Base-by-base conservation (phyloP, 1,139 yeast species). In the Taphrina wiesneri region DNA sequence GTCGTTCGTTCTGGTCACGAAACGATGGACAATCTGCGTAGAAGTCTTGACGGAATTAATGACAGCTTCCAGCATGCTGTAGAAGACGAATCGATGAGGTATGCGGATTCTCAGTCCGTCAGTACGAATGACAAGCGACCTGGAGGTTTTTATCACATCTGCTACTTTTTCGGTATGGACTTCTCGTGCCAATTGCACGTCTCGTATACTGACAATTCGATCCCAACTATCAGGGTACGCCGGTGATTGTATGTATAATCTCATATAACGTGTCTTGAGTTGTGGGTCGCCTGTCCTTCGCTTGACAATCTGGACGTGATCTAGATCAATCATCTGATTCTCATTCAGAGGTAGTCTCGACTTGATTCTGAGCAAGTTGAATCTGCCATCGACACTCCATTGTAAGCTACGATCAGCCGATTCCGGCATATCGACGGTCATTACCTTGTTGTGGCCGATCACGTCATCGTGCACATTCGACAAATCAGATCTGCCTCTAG, bases 61-160 rank as follows among this genome's bases (percentile, higher is more conserved):
- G 1, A 85, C 73, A 70, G 86, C 86, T 70, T 88, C 96, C 65
- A 87, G 78, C 45, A 88, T 83, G 11, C 84, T 82, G 74, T 86
- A 87, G 68, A 87, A 83, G 65, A 86, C 78, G 72, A 86, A 86
- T 68, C 85, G 85, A 72, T 85, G 85, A 0, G 90, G 89, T 61
- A 86, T 72, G 36, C 77, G 75, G 65, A 80, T 66, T n/a, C 79
- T 72, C 69, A 80, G 65, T 1, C 76, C 77, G 7, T 75, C 76
- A 53, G 64, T 34, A 25, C 67, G 28, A 43, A 67, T 7, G 45
- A 51, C 67, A 46, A 67, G 32, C 15, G 62, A 17, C 39, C 47
- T 53, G 21, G 39, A 45, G 13, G 45, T 49, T n/a, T 43, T 30
- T 7, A 39, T 32, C 9, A 23, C 52, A 9, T n/a, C 15, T 11